Evolutionary conservation across 164 flowering plant genomes (phyloP), one percentile per base, ranked within the genome.

Genomic region (Vitis rotundifolia): DNA sequence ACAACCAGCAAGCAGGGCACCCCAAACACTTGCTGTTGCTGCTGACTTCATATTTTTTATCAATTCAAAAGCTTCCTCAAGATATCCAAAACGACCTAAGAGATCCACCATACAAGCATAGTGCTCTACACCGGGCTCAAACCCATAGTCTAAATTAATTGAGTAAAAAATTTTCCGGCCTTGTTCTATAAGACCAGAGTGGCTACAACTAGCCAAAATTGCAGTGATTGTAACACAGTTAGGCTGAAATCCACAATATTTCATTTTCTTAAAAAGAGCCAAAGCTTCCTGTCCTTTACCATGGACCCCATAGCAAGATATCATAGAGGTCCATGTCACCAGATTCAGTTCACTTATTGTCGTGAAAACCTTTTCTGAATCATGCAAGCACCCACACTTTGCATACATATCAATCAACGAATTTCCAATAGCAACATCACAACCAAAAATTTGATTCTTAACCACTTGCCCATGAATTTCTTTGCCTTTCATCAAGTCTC

Each of bases 51-150:
- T 73, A 18, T 50, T 72, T 37, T 77, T 63, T 49, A 81, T 74
- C 77, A 86, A 67, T 44, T 54, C 73, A 59, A 80, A 69, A 15
- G 90, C 88, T 73, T 88, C 88, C 16, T 80, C 75, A 7, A 88
- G 73, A 65, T 65, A 61, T 49, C 89, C 90, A 61, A 18, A 77
- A 8, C 92, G 90, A 47, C 87, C 84, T 65, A 88, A 76, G 49
- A 88, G 90, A 65, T 86, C 88, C 64, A 88, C 87, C 82, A 83
- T 67, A 77, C 90, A 86, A 61, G 90, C 85, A 76, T 78, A 88
- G 66, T 85, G 92, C 77, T 85, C 85, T 2, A 72, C 75, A 49
- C 73, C 60, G 8, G 81, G 85, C 61, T 82, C 79, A 26, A 83
- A 50, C 3, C 82, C 85, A 69, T 76, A 82, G 19, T 80, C 77